Conservation (phyloP, 108 stramenopile species). For the Aurantiochytrium sp. region DNA sequence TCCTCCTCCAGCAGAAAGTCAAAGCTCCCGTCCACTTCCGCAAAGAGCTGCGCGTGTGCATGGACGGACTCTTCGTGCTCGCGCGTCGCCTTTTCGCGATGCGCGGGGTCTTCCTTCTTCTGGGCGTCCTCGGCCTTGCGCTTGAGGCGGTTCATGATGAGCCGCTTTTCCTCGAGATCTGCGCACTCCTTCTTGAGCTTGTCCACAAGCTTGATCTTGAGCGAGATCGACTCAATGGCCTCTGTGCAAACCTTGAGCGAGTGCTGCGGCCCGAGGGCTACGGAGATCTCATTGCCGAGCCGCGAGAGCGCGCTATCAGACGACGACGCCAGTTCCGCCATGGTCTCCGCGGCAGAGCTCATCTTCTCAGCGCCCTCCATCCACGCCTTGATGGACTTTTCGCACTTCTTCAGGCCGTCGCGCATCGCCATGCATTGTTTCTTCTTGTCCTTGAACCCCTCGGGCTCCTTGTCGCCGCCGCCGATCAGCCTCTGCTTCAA, state of each 20-base stretch:
- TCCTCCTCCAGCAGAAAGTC: background rate
- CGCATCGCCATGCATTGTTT: background rate
- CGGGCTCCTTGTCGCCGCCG: slow-evolving; percentile 19
- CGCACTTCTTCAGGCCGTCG: slow-evolving; percentile 5
- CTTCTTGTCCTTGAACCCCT: background rate
- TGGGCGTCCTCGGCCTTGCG: background rate
- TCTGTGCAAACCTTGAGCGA: background rate
- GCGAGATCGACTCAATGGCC: background rate
- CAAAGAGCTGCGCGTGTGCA: background rate
- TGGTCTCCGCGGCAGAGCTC: background rate
- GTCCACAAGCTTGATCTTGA: slow-evolving; percentile 19
- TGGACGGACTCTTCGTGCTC: background rate
- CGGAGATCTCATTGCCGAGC: background rate
- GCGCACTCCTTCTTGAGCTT: background rate
- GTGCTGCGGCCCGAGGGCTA: background rate
- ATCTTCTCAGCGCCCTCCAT: background rate
- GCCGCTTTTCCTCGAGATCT: slow-evolving; percentile 21
- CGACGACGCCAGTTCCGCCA: background rate
- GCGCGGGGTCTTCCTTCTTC: background rate
- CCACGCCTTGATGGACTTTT: background rate
- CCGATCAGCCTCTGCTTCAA: background rate
- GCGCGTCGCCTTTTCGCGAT: background rate
- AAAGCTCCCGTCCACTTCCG: background rate
- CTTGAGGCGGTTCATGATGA: background rate
- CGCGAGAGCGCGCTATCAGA: background rate